phyloP scores from a whole-genome alignment of 2,329 filamentous ascomycete genomes.

The Penicillium occitanis region DNA sequence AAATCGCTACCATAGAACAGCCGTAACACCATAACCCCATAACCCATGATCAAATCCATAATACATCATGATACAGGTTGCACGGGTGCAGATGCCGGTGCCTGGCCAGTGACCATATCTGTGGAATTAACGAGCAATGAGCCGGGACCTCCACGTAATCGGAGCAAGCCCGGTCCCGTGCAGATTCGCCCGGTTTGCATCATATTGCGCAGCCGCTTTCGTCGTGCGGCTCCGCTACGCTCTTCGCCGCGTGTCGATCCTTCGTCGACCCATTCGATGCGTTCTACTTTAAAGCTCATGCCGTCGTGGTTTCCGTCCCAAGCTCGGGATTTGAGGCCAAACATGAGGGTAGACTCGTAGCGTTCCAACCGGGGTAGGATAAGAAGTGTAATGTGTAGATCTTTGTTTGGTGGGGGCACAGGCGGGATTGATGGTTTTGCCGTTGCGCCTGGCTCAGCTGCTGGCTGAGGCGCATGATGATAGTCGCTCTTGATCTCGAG shows the following conservation, averaged over 20 bases:
- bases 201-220: slow-evolving; percentile 50
- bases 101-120: not conserved
- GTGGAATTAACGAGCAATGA: slow-evolving; percentile 1
- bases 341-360: slow-evolving; percentile 73
- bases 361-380: slow-evolving; percentile 76
- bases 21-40: not conserved
- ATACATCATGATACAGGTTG: slow-evolving; percentile 20
- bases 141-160: slow-evolving; percentile 32
- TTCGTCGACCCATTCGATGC: slow-evolving; percentile 84
- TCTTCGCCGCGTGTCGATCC: slow-evolving; percentile 49
- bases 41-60: not conserved
- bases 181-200: slow-evolving; percentile 46
- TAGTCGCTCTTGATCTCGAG: slow-evolving; percentile 51
- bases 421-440: slow-evolving; percentile 35
- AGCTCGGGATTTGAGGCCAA: slow-evolving; percentile 77
- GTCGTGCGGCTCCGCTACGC: slow-evolving; percentile 48
- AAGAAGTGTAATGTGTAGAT: slow-evolving; percentile 82
- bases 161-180: slow-evolving; percentile 39
- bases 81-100: slow-evolving; percentile 11
- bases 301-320: slow-evolving; percentile 80
- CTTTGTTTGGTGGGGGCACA: slow-evolving; percentile 64
- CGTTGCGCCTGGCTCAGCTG: slow-evolving; percentile 17
- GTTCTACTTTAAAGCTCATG: slow-evolving; percentile 81
- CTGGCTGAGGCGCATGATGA: slow-evolving; percentile 42
- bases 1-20: not conserved